phyloP scores from a whole-genome alignment of 768 basidiomycete species.

The Lactarius pseudohatsudake region DNA sequence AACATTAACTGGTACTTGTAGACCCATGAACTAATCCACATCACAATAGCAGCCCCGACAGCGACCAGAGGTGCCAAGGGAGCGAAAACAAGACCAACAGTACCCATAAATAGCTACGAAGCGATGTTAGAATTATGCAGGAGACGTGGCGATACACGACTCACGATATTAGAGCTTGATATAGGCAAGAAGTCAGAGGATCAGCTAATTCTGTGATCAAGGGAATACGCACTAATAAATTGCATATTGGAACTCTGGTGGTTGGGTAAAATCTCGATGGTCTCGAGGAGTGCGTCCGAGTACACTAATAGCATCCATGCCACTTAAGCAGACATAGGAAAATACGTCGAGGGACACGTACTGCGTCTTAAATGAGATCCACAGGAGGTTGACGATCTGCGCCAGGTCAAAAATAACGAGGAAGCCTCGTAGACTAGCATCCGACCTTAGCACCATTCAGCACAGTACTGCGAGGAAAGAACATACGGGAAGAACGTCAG shows the following conservation, averaged over 20 bases:
- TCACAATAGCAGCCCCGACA: constrained; percentile 77
- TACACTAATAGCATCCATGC: constrained; percentile 43
- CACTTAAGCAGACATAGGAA: background rate
- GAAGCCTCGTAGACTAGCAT: constrained; percentile 82
- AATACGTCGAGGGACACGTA: constrained; percentile 38
- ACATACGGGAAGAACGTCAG: constrained; percentile 91
- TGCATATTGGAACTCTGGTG: constrained; percentile 85
- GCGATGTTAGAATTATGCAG: constrained; percentile 20
- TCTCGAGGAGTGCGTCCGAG: constrained; percentile 90
- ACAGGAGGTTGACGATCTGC: constrained; percentile 88
- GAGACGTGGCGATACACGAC: constrained; percentile 33
- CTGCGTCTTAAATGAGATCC: constrained; percentile 82
- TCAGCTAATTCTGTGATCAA: background rate
- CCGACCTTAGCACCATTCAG: constrained; percentile 1
- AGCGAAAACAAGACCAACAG: constrained; percentile 92
- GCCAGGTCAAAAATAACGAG: constrained; percentile 93
- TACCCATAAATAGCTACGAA: constrained; percentile 76
- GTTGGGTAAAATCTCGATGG: constrained; percentile 87
- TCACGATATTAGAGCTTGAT: constrained; percentile 55
- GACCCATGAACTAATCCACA: constrained; percentile 84
- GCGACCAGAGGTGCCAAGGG: constrained; percentile 91
- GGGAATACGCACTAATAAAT: constrained; percentile 67
- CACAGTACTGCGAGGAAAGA: background rate
- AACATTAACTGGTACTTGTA: constrained; percentile 99
- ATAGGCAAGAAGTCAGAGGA: constrained; percentile 22